Percentiles rank a stretch among this genome's conserved stretches.
Evolutionary conservation across 352 stramenopile genomes (phyloP).

Genomic region (Phytophthora meadii): DNA sequence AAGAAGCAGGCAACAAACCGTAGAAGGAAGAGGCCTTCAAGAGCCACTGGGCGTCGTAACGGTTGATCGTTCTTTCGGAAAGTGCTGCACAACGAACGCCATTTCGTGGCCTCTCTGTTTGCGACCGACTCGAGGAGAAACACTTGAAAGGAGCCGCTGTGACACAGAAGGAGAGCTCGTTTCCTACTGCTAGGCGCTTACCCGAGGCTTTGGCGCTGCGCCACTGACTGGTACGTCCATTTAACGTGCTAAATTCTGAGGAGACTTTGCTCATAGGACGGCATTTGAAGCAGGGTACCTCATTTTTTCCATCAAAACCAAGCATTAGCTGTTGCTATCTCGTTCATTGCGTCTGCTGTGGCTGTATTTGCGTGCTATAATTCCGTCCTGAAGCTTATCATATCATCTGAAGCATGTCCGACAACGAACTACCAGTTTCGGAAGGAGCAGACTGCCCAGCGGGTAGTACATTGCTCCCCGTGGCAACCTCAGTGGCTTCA

Average conservation of each 20-base stretch:
- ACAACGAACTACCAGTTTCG: constrained; percentile 5
- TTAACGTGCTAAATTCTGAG: not conserved
- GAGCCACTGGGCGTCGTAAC: constrained; percentile 35
- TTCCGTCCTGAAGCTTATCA: not conserved
- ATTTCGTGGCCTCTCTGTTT: constrained; percentile 16
- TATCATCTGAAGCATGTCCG: constrained; percentile 23
- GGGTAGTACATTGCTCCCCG: constrained; percentile 56
- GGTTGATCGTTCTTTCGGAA: constrained; percentile 33
- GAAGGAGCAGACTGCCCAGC: constrained; percentile 46
- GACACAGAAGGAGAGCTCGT: constrained; percentile 24
- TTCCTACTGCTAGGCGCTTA: constrained; percentile 10
- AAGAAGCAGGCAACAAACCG: constrained; percentile 28
- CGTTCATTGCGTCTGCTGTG: constrained; percentile 12
- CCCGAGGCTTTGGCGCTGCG: constrained; percentile 32
- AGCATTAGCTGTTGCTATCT: not conserved
- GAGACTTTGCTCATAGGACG: constrained; percentile 7
- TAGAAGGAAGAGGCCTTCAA: constrained; percentile 39
- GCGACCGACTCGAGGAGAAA: constrained; percentile 17
- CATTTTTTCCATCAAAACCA: constrained; percentile 3
- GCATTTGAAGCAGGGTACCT: constrained; percentile 30
- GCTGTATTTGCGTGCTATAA: constrained; percentile 15
- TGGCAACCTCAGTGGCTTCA: constrained; percentile 72
- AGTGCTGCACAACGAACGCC: constrained; percentile 21
- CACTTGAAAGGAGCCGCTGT: constrained; percentile 35
- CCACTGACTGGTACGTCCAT: constrained; percentile 36